Conservation (phyloP, 2,329 filamentous ascomycete species). For the Diaporthe helianthi region DNA sequence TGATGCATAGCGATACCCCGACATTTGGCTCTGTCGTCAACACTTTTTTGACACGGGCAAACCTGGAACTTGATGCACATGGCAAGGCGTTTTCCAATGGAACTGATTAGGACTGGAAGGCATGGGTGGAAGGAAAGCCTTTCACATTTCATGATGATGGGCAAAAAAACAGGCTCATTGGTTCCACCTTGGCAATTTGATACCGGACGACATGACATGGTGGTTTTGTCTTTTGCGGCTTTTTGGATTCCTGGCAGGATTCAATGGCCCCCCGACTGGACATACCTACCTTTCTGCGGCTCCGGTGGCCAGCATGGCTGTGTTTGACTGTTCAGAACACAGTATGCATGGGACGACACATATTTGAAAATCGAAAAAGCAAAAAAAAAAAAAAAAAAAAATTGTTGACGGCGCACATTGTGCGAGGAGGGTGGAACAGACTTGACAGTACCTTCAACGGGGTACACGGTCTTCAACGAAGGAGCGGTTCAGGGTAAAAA, state of each 20-base stretch:
- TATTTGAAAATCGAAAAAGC: neutral
- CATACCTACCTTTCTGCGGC: neutral
- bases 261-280: neutral
- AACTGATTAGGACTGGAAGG: neutral
- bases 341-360: neutral
- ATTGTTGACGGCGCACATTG: neutral
- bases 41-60: neutral
- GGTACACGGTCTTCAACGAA: neutral
- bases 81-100: constrained; percentile 20
- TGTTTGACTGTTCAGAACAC: constrained; percentile 4
- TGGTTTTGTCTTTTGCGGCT: neutral
- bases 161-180: neutral
- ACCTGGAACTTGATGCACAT: neutral
- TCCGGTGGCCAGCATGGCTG: neutral
- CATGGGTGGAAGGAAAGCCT: neutral
- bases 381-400: neutral
- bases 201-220: neutral
- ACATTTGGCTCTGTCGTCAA: neutral
- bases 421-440: neutral
- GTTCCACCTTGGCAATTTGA: neutral
- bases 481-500: neutral
- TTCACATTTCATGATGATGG: neutral
- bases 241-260: constrained; percentile 22
- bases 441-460: neutral
- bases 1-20: constrained; percentile 29